Percentiles rank a stretch among this genome's conserved stretches.
phyloP scores from a whole-genome alignment of 2,329 filamentous ascomycete species.

The Monosporascus sp. region DNA sequence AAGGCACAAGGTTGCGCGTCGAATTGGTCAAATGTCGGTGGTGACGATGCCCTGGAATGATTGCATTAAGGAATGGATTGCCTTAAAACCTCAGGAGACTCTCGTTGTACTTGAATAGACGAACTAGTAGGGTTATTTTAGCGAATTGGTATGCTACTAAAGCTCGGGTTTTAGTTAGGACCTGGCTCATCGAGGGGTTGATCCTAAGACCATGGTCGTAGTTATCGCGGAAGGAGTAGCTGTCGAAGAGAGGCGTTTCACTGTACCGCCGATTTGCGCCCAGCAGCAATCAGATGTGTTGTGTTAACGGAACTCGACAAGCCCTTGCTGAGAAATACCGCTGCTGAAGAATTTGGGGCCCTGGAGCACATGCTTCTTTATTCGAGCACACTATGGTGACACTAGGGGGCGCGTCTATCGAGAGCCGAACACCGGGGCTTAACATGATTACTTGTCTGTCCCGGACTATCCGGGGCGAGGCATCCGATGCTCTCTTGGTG shows the following conservation, averaged over 20 bases:
- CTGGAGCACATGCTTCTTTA: constrained; percentile 21
- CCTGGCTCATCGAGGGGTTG: no score
- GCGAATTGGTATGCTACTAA: no score
- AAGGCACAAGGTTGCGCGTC: no score
- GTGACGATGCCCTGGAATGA: no score
- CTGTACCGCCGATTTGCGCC: constrained; percentile 12
- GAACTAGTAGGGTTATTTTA: no score
- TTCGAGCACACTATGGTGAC: constrained; percentile 23
- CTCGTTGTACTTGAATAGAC: no score
- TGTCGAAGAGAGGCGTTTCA: constrained; percentile 16
- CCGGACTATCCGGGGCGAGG: constrained; percentile 41
- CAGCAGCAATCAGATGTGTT: constrained; percentile 20
- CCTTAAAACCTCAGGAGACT: no score
- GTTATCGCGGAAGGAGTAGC: constrained; percentile 10
- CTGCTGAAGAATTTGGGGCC: constrained; percentile 15
- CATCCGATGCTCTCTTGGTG: constrained; percentile 35
- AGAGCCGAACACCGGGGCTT: constrained; percentile 20
- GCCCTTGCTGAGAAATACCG: constrained; percentile 18
- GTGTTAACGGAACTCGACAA: constrained; percentile 23
- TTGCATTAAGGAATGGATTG: no score
- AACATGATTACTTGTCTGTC: constrained; percentile 42
- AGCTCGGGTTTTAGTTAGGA: no score
- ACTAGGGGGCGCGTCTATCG: constrained; percentile 18
- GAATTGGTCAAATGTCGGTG: no score
- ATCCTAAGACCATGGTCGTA: no score